Evolutionary conservation across 2,329 filamentous ascomycete genomes (phyloP).

Genomic region (Pseudogymnoascus sp.): DNA sequence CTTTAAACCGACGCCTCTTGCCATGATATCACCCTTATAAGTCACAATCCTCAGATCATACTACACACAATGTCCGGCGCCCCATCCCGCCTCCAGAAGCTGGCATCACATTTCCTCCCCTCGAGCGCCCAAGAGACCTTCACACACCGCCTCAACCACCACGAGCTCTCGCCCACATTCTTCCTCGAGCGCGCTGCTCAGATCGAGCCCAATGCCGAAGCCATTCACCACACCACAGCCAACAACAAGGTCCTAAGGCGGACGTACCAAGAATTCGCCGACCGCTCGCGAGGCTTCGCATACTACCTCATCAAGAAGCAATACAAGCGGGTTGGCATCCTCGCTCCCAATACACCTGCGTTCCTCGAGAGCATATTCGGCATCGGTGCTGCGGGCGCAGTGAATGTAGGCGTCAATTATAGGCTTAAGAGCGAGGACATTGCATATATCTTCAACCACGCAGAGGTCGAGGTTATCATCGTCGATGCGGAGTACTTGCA

Average conservation of each 20-base stretch:
- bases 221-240: constrained; percentile 77
- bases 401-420: constrained; percentile 69
- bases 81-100: constrained; percentile 50
- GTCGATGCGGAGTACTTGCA: constrained; percentile 72
- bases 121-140: constrained; percentile 27
- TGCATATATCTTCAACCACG: constrained; percentile 80
- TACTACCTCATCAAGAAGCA: constrained; percentile 75
- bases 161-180: constrained; percentile 77
- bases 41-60: background rate
- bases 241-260: constrained; percentile 68
- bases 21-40: background rate
- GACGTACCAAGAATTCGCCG: constrained; percentile 73
- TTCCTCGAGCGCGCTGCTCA: constrained; percentile 79
- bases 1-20: background rate
- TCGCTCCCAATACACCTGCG: constrained; percentile 87
- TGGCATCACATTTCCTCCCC: constrained; percentile 44
- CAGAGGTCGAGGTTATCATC: constrained; percentile 79
- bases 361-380: constrained; percentile 89
- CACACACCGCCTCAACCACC: constrained; percentile 42
- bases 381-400: constrained; percentile 70
- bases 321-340: constrained; percentile 71
- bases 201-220: constrained; percentile 79
- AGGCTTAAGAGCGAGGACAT: constrained; percentile 78
- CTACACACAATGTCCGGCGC: constrained; percentile 27
- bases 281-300: constrained; percentile 78